Evolutionary conservation across 257 asterid genomes (phyloP), one percentile per base, ranked within the genome.

Genomic region (Datura wrightii): DNA sequence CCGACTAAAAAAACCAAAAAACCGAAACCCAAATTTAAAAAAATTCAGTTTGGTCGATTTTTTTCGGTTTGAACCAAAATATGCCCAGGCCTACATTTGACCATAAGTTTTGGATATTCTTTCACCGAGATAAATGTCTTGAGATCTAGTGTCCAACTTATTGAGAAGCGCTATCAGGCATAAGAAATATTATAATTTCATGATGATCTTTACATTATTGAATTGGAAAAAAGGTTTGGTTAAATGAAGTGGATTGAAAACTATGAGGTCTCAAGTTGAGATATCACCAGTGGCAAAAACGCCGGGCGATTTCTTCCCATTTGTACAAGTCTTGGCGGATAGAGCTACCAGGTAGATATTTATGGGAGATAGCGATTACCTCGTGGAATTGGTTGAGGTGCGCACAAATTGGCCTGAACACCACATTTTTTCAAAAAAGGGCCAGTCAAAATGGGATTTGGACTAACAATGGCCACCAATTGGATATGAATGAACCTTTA

Each of bases 61-160:
- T 24, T 24, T 24, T 24, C 31, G 31, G 31, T 24, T 24, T 24
- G 31, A 24, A 24, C 31, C 31, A 24, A 24, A 24, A 24, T 24
- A 24, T 24, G 31, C 31, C 31, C 31, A 24, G 31, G 31, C 31
- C 31, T 24, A 78, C 34, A 78, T 78, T 76, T 78, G 48, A 52
- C 63, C 63, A 78, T 52, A 53, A 74, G 34, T 52, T 24, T 34
- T 52, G 63, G 63, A 52, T 78, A 31, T 76, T 76, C 82, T 52
- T 78, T 52, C 34, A 78, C 48, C 31, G 82, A 14, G 48, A 52
- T 78, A 78, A 52, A 50, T 78, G 82, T 78, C 63, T 78, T 78
- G 82, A 50, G 46, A 78, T 78, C 82, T 31, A 52, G 82, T 48
- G 13, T 52, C 82, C 60, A 34, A 52, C 82, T 52, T 78, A 52